phyloP scores from a whole-genome alignment of 2,329 filamentous ascomycete species.

The Cordyceps cicadae region DNA sequence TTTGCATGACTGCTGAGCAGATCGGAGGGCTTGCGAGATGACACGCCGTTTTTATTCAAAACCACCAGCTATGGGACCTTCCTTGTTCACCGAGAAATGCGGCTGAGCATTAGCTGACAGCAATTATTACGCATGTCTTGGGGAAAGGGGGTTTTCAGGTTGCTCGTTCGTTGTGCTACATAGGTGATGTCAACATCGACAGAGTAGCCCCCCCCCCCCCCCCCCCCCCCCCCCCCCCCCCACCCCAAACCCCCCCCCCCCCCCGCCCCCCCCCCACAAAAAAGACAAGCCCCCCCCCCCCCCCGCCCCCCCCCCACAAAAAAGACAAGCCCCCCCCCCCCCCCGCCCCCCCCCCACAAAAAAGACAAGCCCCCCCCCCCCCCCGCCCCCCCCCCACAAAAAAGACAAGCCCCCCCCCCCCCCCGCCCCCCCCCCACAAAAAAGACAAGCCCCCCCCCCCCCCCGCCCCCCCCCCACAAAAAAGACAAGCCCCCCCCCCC shows the following conservation, averaged over 20 bases:
- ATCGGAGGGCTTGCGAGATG: not conserved
- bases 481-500: too few relatives aligned
- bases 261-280: not conserved
- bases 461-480: slow-evolving; percentile 1
- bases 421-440: slow-evolving; percentile 1
- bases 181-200: not conserved
- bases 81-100: too few relatives aligned
- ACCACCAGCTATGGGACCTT: too few relatives aligned
- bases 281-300: too few relatives aligned
- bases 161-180: too few relatives aligned
- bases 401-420: too few relatives aligned
- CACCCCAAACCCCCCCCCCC: slow-evolving; percentile 1
- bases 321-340: too few relatives aligned
- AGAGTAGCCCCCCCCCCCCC: not conserved
- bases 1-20: too few relatives aligned
- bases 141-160: not conserved
- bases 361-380: too few relatives aligned
- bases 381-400: slow-evolving; percentile 1
- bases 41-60: not conserved
- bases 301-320: slow-evolving; percentile 1
- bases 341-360: slow-evolving; percentile 1
- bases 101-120: not conserved
- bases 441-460: too few relatives aligned
- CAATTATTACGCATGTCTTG: slow-evolving; percentile 2
- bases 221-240: not conserved